Conservation (phyloP, 2,329 filamentous ascomycete species). For the Verticillium zaregamsianum region DNA sequence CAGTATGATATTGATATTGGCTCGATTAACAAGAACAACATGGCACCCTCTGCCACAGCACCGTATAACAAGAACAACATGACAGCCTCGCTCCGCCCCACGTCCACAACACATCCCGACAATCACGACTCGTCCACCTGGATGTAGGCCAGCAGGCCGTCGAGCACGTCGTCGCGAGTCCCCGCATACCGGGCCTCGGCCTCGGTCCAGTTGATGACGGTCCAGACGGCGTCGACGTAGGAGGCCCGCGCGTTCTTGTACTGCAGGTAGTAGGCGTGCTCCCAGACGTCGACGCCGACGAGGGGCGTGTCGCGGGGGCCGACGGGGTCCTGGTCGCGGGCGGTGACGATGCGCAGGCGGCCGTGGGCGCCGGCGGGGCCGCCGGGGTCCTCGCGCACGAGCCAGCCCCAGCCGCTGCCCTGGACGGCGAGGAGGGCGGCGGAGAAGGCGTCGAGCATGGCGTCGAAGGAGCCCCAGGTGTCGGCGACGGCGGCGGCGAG, state of each 20-base stretch:
- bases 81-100: no score
- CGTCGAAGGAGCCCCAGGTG: constrained; percentile 51
- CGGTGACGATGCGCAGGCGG: constrained; percentile 46
- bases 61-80: no score
- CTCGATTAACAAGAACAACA: no score
- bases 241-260: constrained; percentile 46
- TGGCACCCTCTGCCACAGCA: no score
- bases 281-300: constrained; percentile 63
- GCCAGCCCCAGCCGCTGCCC: constrained; percentile 66
- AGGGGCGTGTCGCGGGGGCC: constrained; percentile 44
- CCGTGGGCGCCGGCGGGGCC: constrained; percentile 19
- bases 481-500: constrained; percentile 46
- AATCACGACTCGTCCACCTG: neutral
- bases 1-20: no score
- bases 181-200: constrained; percentile 38
- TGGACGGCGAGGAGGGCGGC: constrained; percentile 53
- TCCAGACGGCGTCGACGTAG: constrained; percentile 50
- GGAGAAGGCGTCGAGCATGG: constrained; percentile 51
- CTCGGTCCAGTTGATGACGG: constrained; percentile 49
- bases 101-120: no score
- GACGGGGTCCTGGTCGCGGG: constrained; percentile 61
- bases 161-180: neutral
- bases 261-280: constrained; percentile 56
- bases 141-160: neutral
- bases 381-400: constrained; percentile 37